These are phyloP conservation scores for Solanum tarapatanum DNA, from an alignment of 257 asterid species.

Conservation along the genomic window DNA sequence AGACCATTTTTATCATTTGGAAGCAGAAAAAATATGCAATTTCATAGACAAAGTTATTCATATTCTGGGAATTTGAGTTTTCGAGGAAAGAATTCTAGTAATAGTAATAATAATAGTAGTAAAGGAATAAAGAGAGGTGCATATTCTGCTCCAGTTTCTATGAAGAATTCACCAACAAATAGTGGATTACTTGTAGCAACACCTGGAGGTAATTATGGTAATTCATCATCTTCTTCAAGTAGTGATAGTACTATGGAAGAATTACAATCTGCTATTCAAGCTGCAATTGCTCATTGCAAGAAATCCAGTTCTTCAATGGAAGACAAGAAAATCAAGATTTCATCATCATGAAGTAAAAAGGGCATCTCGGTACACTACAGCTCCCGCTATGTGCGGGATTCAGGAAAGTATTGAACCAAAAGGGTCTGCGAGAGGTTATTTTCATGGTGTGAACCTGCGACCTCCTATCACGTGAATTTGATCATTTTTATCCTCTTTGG, in stretches of 20 bases:
- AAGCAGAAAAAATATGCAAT: slow-evolving; percentile 5
- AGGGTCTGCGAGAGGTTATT: neutral
- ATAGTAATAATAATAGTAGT: neutral
- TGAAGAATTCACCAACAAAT: slow-evolving; percentile 67
- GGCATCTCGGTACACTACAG: neutral
- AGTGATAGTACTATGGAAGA: slow-evolving; percentile 88
- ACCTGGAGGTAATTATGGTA: slow-evolving; percentile 5
- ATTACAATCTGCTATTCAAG: slow-evolving; percentile 84
- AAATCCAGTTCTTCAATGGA: slow-evolving; percentile 46
- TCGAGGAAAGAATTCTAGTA: slow-evolving; percentile 16
- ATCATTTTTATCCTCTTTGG: neutral
- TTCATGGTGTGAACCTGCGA: neutral
- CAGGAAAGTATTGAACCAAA: neutral
- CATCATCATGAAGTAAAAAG: neutral
- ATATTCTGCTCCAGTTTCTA: slow-evolving; percentile 71
- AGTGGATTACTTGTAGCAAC: slow-evolving; percentile 64
- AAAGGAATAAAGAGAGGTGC: slow-evolving; percentile 38
- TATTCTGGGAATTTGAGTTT: slow-evolving; percentile 55
- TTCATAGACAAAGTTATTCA: slow-evolving; percentile 34
- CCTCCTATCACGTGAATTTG: neutral
- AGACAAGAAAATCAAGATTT: slow-evolving; percentile 21
- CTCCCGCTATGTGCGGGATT: neutral
- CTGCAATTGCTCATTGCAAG: slow-evolving; percentile 92
- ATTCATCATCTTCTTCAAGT: slow-evolving; percentile 26
- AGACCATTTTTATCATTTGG: slow-evolving; percentile 40